These are phyloP conservation scores for Kokia cookei DNA, from an alignment of 441 rosid genomes.

Conservation along the genomic window DNA sequence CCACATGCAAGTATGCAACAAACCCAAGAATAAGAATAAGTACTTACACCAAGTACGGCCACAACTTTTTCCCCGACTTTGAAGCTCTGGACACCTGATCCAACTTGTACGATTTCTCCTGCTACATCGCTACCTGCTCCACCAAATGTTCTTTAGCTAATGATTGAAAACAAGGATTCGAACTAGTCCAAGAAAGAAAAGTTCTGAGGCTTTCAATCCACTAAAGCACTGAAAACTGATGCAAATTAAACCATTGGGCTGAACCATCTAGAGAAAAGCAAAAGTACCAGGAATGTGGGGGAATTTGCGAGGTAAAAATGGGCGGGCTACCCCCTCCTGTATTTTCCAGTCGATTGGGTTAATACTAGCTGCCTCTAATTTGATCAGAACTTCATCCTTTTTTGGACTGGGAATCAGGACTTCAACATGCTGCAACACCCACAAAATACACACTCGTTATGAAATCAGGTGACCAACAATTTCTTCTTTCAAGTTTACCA, in stretches of 20 bases:
- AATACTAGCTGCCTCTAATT: slow-evolving; percentile 34
- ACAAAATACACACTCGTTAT: not conserved
- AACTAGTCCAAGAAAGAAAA: not conserved
- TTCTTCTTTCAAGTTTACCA: not conserved
- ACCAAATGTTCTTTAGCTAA: not conserved
- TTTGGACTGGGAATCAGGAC: slow-evolving; percentile 30
- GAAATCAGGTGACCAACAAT: not conserved
- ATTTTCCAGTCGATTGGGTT: slow-evolving; percentile 53
- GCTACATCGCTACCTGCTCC: slow-evolving; percentile 58
- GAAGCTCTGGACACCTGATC: slow-evolving; percentile 49
- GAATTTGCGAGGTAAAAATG: slow-evolving; percentile 39
- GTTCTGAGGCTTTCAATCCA: no score
- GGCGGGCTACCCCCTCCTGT: slow-evolving; percentile 41
- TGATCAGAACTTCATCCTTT: slow-evolving; percentile 37
- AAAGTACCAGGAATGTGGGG: slow-evolving; percentile 44
- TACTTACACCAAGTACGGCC: slow-evolving; percentile 32
- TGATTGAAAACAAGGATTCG: not conserved
- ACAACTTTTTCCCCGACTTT: slow-evolving; percentile 80
- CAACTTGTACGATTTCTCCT: slow-evolving; percentile 61
- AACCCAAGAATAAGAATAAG: not conserved
- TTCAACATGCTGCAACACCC: slow-evolving; percentile 42
- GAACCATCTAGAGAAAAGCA: no score
- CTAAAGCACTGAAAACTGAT: no score
- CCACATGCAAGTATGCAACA: not conserved
- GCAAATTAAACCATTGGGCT: no score